These are phyloP conservation scores for Eutypa lata DNA, from an alignment of 2,329 filamentous ascomycete species.

Conservation along the genomic window DNA sequence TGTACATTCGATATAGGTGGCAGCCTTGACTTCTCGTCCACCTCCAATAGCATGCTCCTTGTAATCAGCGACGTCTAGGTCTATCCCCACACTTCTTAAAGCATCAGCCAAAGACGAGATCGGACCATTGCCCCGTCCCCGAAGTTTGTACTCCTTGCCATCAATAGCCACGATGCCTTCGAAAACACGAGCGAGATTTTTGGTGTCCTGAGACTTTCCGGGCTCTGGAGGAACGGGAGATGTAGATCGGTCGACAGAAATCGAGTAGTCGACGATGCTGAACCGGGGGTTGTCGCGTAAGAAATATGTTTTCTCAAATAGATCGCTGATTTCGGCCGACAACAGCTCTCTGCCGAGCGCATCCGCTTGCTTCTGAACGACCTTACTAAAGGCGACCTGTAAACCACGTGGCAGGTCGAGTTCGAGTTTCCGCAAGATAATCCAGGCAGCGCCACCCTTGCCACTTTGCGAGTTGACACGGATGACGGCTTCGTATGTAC, in stretches of 20 bases:
- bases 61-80: slow-evolving; percentile 90
- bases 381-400: slow-evolving; percentile 84
- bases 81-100: slow-evolving; percentile 72
- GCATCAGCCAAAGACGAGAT: slow-evolving; percentile 86
- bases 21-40: slow-evolving; percentile 83
- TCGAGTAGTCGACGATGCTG: slow-evolving; percentile 85
- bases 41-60: slow-evolving; percentile 91
- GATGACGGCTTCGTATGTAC: slow-evolving; percentile 97
- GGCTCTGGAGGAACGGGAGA: slow-evolving; percentile 67
- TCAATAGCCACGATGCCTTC: slow-evolving; percentile 82
- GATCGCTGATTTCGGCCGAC: slow-evolving; percentile 74
- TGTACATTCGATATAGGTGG: slow-evolving; percentile 89
- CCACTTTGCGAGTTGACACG: slow-evolving; percentile 95
- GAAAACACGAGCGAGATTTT: slow-evolving; percentile 77
- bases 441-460: slow-evolving; percentile 92
- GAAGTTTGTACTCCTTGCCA: slow-evolving; percentile 72
- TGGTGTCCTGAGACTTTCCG: slow-evolving; percentile 72
- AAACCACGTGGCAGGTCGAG: slow-evolving; percentile 90
- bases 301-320: slow-evolving; percentile 90
- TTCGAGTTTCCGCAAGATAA: slow-evolving; percentile 83
- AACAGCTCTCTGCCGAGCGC: slow-evolving; percentile 78
- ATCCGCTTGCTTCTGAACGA: slow-evolving; percentile 82
- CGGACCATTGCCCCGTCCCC: slow-evolving; percentile 82
- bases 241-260: slow-evolving; percentile 75
- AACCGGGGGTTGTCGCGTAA: slow-evolving; percentile 82